phyloP scores from a whole-genome alignment of 352 stramenopile genomes.

The Globisporangium paroecandrum region DNA sequence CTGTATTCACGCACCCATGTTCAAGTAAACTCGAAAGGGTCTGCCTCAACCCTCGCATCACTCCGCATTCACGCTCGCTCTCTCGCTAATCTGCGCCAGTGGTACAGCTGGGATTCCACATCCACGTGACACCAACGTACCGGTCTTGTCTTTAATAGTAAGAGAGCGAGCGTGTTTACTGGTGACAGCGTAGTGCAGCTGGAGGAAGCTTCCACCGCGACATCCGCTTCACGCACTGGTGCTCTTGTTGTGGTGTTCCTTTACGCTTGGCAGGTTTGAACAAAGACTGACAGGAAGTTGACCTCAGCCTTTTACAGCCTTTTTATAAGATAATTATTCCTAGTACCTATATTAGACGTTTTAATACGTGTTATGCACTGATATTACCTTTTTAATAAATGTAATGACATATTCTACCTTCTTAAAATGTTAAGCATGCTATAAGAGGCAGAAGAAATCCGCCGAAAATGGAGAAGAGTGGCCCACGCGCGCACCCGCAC shows the following conservation, averaged over 20 bases:
- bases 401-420: background rate
- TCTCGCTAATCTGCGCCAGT: background rate
- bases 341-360: too few species aligned
- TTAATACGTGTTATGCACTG: background rate
- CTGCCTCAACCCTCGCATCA: background rate
- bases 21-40: background rate
- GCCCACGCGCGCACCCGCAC: background rate
- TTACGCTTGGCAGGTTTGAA: slow-evolving; percentile 1
- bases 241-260: background rate
- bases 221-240: background rate
- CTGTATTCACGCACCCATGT: background rate
- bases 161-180: background rate
- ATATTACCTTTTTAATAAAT: background rate
- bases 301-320: background rate
- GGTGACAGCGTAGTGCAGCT: background rate
- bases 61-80: background rate
- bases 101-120: background rate
- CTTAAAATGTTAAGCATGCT: background rate
- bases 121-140: background rate
- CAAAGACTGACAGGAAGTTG: background rate
- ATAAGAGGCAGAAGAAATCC: background rate
- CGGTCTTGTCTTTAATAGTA: background rate
- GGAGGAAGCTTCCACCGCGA: background rate
- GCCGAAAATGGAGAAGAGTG: background rate
- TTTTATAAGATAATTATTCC: background rate